Evolutionary conservation across 352 stramenopile species (phyloP).

Genomic region (Globisporangium spinosum): DNA sequence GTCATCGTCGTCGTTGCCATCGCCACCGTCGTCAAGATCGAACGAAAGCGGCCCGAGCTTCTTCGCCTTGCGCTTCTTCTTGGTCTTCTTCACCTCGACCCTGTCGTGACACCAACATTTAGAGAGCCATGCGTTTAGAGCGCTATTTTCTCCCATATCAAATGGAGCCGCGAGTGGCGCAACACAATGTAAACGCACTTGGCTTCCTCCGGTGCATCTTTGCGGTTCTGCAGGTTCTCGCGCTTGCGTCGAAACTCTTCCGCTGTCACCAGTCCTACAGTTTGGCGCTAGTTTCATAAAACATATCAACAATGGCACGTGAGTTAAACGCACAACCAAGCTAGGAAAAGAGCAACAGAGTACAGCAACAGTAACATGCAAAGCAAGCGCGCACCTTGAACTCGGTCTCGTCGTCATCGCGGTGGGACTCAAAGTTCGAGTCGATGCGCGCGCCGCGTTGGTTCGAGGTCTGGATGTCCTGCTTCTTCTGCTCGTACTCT

Average conservation of each 20-base stretch:
- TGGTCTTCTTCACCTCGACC: slow-evolving; percentile 40
- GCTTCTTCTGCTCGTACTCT: slow-evolving; percentile 92
- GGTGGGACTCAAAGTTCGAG: slow-evolving; percentile 87
- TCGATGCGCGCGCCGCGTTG: slow-evolving; percentile 86
- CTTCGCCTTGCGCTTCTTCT: slow-evolving; percentile 81
- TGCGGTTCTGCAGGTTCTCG: slow-evolving; percentile 65
- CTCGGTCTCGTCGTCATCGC: slow-evolving; percentile 78
- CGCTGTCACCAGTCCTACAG: slow-evolving; percentile 91
- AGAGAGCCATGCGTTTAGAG: not conserved
- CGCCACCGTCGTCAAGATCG: slow-evolving; percentile 76
- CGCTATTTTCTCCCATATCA: too few species aligned
- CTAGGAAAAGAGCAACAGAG: not conserved
- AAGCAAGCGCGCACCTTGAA: slow-evolving; percentile 62
- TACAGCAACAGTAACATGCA: not conserved
- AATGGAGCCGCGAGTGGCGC: too few species aligned
- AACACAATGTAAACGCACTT: slow-evolving; percentile 20
- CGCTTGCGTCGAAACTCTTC: slow-evolving; percentile 91
- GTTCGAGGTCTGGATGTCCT: slow-evolving; percentile 84
- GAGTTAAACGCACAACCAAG: not conserved
- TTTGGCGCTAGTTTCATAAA: slow-evolving; percentile 52
- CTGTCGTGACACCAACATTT: slow-evolving; percentile 16
- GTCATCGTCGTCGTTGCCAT: slow-evolving; percentile 24
- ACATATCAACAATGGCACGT: not conserved
- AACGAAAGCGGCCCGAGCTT: slow-evolving; percentile 75
- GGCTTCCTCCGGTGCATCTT: slow-evolving; percentile 26